phyloP scores from a whole-genome alignment of 306 rosid species.

The Quercus suber region DNA sequence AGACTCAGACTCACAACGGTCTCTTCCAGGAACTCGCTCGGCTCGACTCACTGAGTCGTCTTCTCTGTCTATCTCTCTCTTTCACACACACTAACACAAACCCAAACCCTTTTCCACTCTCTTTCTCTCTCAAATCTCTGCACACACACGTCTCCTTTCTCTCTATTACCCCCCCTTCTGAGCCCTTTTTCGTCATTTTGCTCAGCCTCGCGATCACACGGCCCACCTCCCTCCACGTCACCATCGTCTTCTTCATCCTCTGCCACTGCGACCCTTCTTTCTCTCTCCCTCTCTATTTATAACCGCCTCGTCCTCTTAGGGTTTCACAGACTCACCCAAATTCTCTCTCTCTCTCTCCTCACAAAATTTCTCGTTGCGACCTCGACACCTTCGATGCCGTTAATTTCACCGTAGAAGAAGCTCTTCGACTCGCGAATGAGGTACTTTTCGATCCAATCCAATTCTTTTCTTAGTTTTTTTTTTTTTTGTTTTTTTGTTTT shows the following conservation, averaged over 20 bases:
- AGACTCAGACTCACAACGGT: conserved; percentile 11
- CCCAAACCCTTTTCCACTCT: conserved; percentile 19
- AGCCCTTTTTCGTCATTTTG: conserved; percentile 64
- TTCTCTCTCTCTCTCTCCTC: conserved; percentile 4
- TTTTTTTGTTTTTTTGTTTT: background rate
- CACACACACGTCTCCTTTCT: conserved; percentile 13
- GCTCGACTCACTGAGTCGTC: conserved; percentile 37
- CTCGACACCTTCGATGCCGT: background rate
- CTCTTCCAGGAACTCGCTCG: background rate
- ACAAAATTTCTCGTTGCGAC: background rate
- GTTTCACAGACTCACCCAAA: conserved; percentile 33
- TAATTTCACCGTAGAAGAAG: conserved; percentile 23
- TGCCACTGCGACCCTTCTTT: conserved; percentile 19
- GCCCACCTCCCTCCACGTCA: conserved; percentile 61
- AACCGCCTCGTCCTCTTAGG: conserved; percentile 50
- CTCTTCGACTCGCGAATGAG: conserved; percentile 32
- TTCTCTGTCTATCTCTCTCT: conserved; percentile 28
- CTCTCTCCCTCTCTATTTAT: conserved; percentile 22
- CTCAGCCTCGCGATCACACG: conserved; percentile 45
- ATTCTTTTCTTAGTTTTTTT: background rate
- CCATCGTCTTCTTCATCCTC: conserved; percentile 52
- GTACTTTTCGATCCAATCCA: conserved; percentile 31
- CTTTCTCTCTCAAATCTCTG: conserved; percentile 18
- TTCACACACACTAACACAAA: conserved; percentile 5
- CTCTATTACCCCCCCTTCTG: conserved; percentile 21